Percentiles rank a stretch among this genome's conserved stretches.
phyloP scores from a whole-genome alignment of 148 eudicot species.

The Bassia scoparia region DNA sequence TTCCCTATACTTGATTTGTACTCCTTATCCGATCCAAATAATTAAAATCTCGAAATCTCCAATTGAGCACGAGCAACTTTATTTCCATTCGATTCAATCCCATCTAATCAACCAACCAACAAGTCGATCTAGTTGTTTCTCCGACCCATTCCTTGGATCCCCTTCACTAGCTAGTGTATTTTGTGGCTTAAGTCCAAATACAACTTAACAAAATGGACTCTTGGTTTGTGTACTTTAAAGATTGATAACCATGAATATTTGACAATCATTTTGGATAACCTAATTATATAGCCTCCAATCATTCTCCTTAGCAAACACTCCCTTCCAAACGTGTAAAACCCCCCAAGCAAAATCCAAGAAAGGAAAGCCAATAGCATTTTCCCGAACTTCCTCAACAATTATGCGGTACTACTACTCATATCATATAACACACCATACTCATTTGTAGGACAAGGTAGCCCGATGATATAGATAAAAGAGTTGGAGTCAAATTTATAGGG shows the following conservation, averaged over 20 bases:
- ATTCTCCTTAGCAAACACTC: not conserved
- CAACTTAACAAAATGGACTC: not conserved
- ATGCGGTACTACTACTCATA: too few relatives aligned
- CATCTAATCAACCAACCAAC: not conserved
- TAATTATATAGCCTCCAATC: not conserved
- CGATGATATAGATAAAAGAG: too few relatives aligned
- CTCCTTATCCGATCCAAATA: too few relatives aligned
- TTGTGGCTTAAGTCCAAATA: constrained; percentile 15
- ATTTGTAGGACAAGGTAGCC: too few relatives aligned
- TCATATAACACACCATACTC: too few relatives aligned
- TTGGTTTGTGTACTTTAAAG: not conserved
- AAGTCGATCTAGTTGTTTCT: not conserved
- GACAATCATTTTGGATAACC: not conserved
- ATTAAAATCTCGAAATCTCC: too few relatives aligned
- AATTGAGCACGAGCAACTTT: too few relatives aligned
- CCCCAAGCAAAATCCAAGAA: constrained; percentile 9
- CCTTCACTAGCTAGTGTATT: not conserved
- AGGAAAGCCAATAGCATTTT: constrained; percentile 12
- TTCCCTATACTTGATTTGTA: too few relatives aligned
- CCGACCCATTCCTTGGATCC: not conserved
- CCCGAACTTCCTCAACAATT: not conserved
- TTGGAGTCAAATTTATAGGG: too few relatives aligned
- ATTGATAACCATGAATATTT: not conserved
- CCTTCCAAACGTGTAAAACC: not conserved
- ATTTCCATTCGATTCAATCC: too few relatives aligned